A percentile compares a stretch with the other conserved stretches of the same genome.
These are phyloP conservation scores for Pugionium cornutum DNA, from an alignment of 345 rosid species.

Conservation along the genomic window DNA sequence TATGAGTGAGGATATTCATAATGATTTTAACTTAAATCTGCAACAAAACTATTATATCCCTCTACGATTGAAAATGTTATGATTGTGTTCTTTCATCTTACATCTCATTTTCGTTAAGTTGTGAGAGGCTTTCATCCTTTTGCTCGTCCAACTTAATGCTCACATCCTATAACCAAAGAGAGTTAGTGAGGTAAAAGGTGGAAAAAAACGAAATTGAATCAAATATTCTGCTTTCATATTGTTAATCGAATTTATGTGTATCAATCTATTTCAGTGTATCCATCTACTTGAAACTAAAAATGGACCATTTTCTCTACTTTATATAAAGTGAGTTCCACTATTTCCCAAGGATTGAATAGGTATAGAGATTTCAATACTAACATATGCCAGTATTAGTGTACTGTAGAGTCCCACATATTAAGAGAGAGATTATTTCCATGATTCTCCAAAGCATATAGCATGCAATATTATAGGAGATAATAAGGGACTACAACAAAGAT, in stretches of 20 bases:
- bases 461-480: background rate
- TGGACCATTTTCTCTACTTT: background rate
- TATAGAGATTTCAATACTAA: background rate
- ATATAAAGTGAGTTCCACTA: background rate
- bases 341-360: constrained; percentile 3
- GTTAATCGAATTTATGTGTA: background rate
- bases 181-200: constrained; percentile 1
- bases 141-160: constrained; percentile 85
- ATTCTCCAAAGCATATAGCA: background rate
- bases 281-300: background rate
- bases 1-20: constrained; percentile 4
- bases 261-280: background rate
- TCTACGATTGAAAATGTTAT: background rate
- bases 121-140: constrained; percentile 77
- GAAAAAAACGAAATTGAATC: too few species aligned
- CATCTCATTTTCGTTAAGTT: constrained; percentile 94
- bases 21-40: background rate
- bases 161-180: constrained; percentile 64
- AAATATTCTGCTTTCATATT: too few species aligned
- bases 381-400: background rate
- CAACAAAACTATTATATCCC: background rate
- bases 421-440: background rate
- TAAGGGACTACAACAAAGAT: constrained; percentile 2
- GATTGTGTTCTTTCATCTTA: constrained; percentile 42
- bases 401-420: constrained; percentile 7